These are phyloP conservation scores for Aureobasidium lini DNA, from an alignment of 2,329 filamentous ascomycete species.

Conservation along the genomic window DNA sequence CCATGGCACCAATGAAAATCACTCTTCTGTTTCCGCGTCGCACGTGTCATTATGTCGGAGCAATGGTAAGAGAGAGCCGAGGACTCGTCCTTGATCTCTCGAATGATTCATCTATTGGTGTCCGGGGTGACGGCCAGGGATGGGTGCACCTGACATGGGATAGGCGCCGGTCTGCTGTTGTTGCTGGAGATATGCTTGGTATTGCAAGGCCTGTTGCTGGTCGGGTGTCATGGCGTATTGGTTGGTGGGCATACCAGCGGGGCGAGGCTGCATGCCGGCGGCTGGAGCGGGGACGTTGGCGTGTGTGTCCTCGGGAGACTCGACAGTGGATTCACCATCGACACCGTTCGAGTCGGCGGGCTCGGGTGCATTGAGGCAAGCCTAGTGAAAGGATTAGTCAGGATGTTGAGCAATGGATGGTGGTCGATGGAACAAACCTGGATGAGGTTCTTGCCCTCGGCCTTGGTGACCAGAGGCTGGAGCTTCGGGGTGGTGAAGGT, in stretches of 20 bases:
- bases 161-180: slow-evolving; percentile 30
- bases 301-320: slow-evolving; percentile 83
- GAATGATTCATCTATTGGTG: slow-evolving; percentile 10
- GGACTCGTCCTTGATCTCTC: neutral
- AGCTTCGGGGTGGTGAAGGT: slow-evolving; percentile 98
- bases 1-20: slow-evolving; percentile 12
- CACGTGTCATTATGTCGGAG: slow-evolving; percentile 11
- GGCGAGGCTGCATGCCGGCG: slow-evolving; percentile 27
- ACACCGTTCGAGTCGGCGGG: slow-evolving; percentile 63
- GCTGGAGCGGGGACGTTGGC: slow-evolving; percentile 42
- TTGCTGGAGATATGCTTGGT: slow-evolving; percentile 33
- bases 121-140: slow-evolving; percentile 14
- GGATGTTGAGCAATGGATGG: slow-evolving; percentile 17
- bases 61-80: neutral
- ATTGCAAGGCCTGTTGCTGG: slow-evolving; percentile 33
- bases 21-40: slow-evolving; percentile 12
- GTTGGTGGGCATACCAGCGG: slow-evolving; percentile 20
- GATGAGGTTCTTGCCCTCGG: slow-evolving; percentile 98
- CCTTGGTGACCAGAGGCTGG: slow-evolving; percentile 94
- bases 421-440: slow-evolving; percentile 55
- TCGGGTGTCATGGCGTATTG: slow-evolving; percentile 31
- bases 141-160: slow-evolving; percentile 28
- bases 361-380: slow-evolving; percentile 93
- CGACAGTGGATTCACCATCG: slow-evolving; percentile 51
- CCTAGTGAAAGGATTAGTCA: slow-evolving; percentile 49